A percentile compares a stretch with the other conserved stretches of the same genome.
phyloP scores from a whole-genome alignment of 2,329 filamentous ascomycete species.

The Blumeriella jaapii region DNA sequence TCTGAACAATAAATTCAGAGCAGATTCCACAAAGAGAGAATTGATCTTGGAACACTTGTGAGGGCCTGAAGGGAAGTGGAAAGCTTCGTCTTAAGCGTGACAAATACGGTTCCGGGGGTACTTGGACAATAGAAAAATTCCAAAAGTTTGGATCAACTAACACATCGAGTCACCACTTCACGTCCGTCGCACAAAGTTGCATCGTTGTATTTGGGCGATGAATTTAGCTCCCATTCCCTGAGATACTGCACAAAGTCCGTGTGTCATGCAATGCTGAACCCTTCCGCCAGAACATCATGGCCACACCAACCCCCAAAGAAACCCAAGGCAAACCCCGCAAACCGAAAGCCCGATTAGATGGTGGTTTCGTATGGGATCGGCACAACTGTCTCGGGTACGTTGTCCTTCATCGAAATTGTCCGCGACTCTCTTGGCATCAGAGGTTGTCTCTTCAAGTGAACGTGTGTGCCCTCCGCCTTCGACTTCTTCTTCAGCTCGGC shows the following conservation, averaged over 20 bases:
- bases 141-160: background rate
- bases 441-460: slow-evolving; percentile 90
- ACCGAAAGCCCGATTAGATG: slow-evolving; percentile 56
- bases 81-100: slow-evolving; percentile 22
- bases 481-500: slow-evolving; percentile 85
- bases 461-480: slow-evolving; percentile 75
- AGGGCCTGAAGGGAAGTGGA: slow-evolving; percentile 21
- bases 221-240: slow-evolving; percentile 24
- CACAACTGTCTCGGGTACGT: slow-evolving; percentile 81
- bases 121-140: background rate
- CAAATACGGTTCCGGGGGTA: slow-evolving; percentile 21
- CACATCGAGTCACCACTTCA: background rate
- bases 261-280: slow-evolving; percentile 26
- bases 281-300: slow-evolving; percentile 19
- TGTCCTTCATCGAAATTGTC: slow-evolving; percentile 70
- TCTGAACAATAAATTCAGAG: background rate
- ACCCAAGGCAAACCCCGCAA: slow-evolving; percentile 23
- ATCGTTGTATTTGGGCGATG: slow-evolving; percentile 13
- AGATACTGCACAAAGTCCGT: slow-evolving; percentile 25
- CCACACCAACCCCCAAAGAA: slow-evolving; percentile 25
- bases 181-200: background rate
- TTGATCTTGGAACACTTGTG: slow-evolving; percentile 23
- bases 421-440: slow-evolving; percentile 66
- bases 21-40: slow-evolving; percentile 1
- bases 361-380: slow-evolving; percentile 96